These are phyloP conservation scores for Boletus semigastroideus DNA, from an alignment of 1,284 basidiomycete species.

Conservation along the genomic window DNA sequence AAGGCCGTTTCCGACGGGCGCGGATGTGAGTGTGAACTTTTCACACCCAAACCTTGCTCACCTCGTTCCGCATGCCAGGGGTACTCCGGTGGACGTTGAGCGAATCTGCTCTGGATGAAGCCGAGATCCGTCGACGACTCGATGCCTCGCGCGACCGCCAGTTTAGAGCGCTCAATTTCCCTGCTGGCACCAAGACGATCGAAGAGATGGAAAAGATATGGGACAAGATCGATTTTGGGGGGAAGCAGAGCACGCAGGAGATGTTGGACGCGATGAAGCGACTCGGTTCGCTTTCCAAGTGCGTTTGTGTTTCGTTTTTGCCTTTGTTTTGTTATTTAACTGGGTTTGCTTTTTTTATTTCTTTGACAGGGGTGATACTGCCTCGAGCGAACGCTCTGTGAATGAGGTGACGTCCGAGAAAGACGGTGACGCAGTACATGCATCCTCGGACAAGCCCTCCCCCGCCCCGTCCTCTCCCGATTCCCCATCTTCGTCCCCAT, in stretches of 20 bases:
- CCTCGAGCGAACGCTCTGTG: not conserved
- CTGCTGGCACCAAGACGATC: conserved; percentile 42
- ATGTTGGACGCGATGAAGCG: not conserved
- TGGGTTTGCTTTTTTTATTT: not conserved
- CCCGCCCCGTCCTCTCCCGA: not conserved
- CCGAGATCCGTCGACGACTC: conserved; percentile 36
- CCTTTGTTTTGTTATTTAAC: not conserved
- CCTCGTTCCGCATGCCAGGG: conserved; percentile 42
- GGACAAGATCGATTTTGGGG: conserved; percentile 49
- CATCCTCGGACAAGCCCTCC: not conserved
- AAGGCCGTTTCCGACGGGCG: conserved; percentile 35
- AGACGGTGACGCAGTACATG: not conserved
- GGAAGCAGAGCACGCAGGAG: conserved; percentile 14
- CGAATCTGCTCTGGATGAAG: conserved; percentile 34
- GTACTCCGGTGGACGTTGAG: conserved; percentile 50
- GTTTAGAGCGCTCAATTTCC: conserved; percentile 44
- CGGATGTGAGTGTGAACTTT: conserved; percentile 38
- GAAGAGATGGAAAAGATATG: conserved; percentile 49
- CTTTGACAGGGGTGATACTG: not conserved
- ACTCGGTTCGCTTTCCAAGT: not conserved
- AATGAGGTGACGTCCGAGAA: not conserved
- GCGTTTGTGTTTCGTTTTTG: not conserved
- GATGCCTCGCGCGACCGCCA: conserved; percentile 39
- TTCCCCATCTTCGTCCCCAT: not conserved
- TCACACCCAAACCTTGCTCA: not conserved